Evolutionary conservation across 768 basidiomycete species (phyloP).

Genomic region (Suillus fuscotomentosus): DNA sequence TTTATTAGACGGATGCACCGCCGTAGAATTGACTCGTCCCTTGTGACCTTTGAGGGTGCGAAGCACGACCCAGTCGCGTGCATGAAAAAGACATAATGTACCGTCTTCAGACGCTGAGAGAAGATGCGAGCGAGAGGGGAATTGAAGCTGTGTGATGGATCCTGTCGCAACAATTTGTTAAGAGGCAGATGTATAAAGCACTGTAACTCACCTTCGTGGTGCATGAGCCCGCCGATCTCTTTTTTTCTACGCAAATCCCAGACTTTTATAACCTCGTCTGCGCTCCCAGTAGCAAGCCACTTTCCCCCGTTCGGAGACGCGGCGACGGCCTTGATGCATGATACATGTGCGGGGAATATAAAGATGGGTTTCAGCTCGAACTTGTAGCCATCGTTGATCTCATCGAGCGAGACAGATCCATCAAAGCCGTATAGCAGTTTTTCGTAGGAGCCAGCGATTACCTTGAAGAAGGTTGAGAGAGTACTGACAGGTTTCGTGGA

Average conservation of each 20-base stretch:
- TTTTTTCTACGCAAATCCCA: conserved; percentile 93
- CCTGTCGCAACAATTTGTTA: conserved; percentile 43
- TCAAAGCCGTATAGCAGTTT: conserved; percentile 91
- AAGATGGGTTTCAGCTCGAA: conserved; percentile 75
- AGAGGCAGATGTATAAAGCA: not conserved
- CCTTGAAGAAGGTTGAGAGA: conserved; percentile 69
- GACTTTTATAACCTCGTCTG: conserved; percentile 96
- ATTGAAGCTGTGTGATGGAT: conserved; percentile 85
- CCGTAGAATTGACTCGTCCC: conserved; percentile 85
- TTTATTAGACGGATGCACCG: conserved; percentile 91
- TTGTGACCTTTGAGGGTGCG: conserved; percentile 91
- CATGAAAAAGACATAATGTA: conserved; percentile 84
- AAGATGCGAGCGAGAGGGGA: conserved; percentile 87
- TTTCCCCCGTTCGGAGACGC: conserved; percentile 89
- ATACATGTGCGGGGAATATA: conserved; percentile 96
- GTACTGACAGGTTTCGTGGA: conserved; percentile 10
- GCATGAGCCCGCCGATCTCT: conserved; percentile 93
- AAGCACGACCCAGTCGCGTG: conserved; percentile 91
- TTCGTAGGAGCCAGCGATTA: conserved; percentile 94
- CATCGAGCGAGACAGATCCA: conserved; percentile 45
- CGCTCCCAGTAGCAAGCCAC: conserved; percentile 93
- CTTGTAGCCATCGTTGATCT: conserved; percentile 23
- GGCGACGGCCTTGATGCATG: conserved; percentile 87
- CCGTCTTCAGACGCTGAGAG: conserved; percentile 93
- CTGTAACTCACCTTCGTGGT: conserved; percentile 75